These are phyloP conservation scores for Phytopythium vexans DNA, from an alignment of 352 stramenopile genomes.

Conservation along the genomic window DNA sequence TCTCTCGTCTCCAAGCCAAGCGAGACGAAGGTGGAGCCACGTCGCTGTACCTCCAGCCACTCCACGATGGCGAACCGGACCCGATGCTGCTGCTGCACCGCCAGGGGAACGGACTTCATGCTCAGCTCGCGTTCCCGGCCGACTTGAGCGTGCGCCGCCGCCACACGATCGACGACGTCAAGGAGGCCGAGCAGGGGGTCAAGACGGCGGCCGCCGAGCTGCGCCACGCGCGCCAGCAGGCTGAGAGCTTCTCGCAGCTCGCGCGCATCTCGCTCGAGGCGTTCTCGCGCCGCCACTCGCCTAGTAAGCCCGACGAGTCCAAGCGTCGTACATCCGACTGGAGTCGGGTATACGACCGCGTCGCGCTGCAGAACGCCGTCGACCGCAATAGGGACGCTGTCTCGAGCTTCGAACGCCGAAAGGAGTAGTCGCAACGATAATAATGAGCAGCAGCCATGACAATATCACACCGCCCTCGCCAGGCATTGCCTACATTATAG, in stretches of 20 bases:
- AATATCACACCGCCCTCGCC: not conserved
- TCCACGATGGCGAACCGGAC: slow-evolving; percentile 64
- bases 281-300: slow-evolving; percentile 33
- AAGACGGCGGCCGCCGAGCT: slow-evolving; percentile 61
- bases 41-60: slow-evolving; percentile 59
- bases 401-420: slow-evolving; percentile 15
- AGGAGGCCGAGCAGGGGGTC: slow-evolving; percentile 70
- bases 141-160: slow-evolving; percentile 63
- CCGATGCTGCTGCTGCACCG: slow-evolving; percentile 38
- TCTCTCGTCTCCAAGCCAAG: slow-evolving; percentile 63
- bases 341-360: slow-evolving; percentile 63
- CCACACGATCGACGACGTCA: slow-evolving; percentile 80
- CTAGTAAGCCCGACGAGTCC: slow-evolving; percentile 10
- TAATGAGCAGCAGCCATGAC: not conserved
- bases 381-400: slow-evolving; percentile 65
- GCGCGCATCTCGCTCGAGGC: slow-evolving; percentile 64
- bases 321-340: slow-evolving; percentile 32
- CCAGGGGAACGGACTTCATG: not conserved
- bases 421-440: slow-evolving; percentile 12
- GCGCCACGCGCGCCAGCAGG: slow-evolving; percentile 68
- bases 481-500: not conserved
- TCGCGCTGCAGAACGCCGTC: slow-evolving; percentile 62
- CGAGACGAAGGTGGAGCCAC: slow-evolving; percentile 40
- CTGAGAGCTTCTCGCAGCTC: slow-evolving; percentile 71
- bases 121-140: slow-evolving; percentile 19